Base-by-base conservation (phyloP, 257 asterid genomes). In the Rauvolfia tetraphylla region DNA sequence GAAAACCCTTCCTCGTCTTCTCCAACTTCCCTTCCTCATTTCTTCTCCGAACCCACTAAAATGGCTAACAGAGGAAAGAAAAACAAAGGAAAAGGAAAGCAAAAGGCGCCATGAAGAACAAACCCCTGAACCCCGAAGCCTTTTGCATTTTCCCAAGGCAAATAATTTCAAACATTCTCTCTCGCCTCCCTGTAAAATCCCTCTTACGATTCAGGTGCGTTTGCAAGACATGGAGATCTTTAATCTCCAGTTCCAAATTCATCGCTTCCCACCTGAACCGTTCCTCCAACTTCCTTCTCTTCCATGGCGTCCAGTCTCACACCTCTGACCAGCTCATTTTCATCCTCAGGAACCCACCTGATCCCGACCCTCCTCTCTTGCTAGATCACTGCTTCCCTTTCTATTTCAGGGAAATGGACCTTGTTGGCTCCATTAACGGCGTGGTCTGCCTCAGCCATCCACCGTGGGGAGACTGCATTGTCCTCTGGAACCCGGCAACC, bases 401-500 rank as follows among this genome's bases (percentile, higher is more conserved):
- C 4, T n/a, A 3, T 27, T 68, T 14, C 1, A 2, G 4, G 33
- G 33, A 39, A 68, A 39, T 68, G 73, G 73, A 68, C 41, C 27
- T 68, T 20, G 54, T 68, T 23, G 73, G 73, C 14, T 68, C 73
- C 2, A 27, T 42, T n/a, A 38, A 38, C 27, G 54, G 73, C 22
- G 17, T 68, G 33, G 73, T 68, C 17, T 68, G 73, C 73, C 53
- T 68, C 31, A 9, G 33, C 48, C 48, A n/a, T 23, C 54, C 54
- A 1, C 34, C 73, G 22, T 18, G 7, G 29, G 73, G 73, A 1
- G 29, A 22, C 4, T 14, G 18, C 33, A 39, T 68, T 68, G 2
- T n/a, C 23, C 49, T 68, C 11, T 68, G 73, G 73, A 68, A 68
- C 33, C 73, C 33, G 20, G 73, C 73, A 34, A 22, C 33, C 25